Evolutionary conservation across 345 rosid genomes (phyloP).

Genomic region (Arabis alpina): DNA sequence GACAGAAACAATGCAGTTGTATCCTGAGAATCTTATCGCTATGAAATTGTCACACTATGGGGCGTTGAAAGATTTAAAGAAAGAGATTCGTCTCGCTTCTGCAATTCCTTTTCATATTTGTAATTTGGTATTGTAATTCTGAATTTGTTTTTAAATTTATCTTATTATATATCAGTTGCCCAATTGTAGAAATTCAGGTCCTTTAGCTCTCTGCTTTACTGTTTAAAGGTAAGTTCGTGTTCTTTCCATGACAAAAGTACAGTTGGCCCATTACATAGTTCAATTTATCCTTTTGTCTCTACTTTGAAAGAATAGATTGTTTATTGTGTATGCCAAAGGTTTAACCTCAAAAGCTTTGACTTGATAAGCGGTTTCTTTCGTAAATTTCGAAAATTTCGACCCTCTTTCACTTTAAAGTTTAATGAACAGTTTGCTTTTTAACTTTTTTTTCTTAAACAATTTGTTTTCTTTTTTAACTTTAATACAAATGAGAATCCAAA

Average conservation of each 20-base stretch:
- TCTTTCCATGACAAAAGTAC: constrained; percentile 35
- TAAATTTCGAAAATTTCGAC: constrained; percentile 33
- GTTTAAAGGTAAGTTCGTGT: constrained; percentile 32
- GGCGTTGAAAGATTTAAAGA: too few relatives aligned
- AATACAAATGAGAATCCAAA: constrained; percentile 2
- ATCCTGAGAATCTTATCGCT: too few relatives aligned
- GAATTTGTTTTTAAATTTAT: too few relatives aligned
- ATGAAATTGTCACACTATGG: too few relatives aligned
- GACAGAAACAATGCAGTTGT: too few relatives aligned
- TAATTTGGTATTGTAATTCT: too few relatives aligned
- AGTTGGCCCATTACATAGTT: constrained; percentile 31
- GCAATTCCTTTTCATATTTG: too few relatives aligned
- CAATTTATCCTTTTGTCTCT: constrained; percentile 37
- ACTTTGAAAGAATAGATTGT: constrained; percentile 31
- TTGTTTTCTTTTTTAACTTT: constrained; percentile 2
- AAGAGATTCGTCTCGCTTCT: too few relatives aligned
- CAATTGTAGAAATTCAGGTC: too few relatives aligned
- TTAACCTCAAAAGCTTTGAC: constrained; percentile 60
- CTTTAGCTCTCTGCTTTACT: constrained; percentile 19
- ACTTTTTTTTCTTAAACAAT: constrained; percentile 1
- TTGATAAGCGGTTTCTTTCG: constrained; percentile 36
- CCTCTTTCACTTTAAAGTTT: constrained; percentile 42
- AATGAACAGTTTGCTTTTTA: constrained; percentile 29
- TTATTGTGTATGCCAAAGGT: constrained; percentile 10
- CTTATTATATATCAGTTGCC: too few relatives aligned